Evolutionary conservation across 2,329 filamentous ascomycete genomes (phyloP), one percentile per base, ranked within the genome.

Genomic region (Sporothrix phasma): DNA sequence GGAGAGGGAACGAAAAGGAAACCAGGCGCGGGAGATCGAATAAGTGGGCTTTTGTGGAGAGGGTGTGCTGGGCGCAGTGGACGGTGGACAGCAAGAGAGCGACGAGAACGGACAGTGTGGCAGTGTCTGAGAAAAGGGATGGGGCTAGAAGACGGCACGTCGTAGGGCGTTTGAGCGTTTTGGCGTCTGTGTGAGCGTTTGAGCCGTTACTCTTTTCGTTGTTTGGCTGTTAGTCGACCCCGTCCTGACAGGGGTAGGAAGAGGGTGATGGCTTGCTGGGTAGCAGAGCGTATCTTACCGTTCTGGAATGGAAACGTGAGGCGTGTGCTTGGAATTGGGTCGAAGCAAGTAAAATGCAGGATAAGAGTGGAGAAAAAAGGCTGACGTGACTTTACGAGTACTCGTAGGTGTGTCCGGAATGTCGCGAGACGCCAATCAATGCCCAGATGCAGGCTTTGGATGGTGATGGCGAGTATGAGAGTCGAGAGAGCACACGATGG

Each of bases 21-120:
- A 39, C 29, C 60, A 47, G 61, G 39, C 47, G 62, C 46, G 37
- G 58, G 63, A 64, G 47, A 58, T 54, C 46, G 56, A 45, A 59
- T 59, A 59, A 59, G 56, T 58, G 54, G 56, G 56, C 8, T 19
- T 45, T 45, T 31, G 51, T 47, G 34, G 62, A 47, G 39, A 58
- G 54, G 54, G 37, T 58, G 54, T 58, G 37, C 37, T 43, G 54
- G 53, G 34, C 47, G 26, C 47, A 26, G 11, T 37, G 34, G 34
- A 37, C 3, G 15, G 51, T 37, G 29, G 4, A 15, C 5, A 37
- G 17, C 10, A 53, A 58, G 56, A 37, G 29, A 37, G 41, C 43
- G 37, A 46, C 8, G 39, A 43, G 17, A 34, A 22, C 29, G 29
- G 17, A 34, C 22, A 54, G 29, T 37, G 51, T 54, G 51, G 51